A percentile compares a stretch with the other conserved stretches of the same genome.
Evolutionary conservation across 2,329 filamentous ascomycete species (phyloP).

Genomic region (Colletotrichum sp.): DNA sequence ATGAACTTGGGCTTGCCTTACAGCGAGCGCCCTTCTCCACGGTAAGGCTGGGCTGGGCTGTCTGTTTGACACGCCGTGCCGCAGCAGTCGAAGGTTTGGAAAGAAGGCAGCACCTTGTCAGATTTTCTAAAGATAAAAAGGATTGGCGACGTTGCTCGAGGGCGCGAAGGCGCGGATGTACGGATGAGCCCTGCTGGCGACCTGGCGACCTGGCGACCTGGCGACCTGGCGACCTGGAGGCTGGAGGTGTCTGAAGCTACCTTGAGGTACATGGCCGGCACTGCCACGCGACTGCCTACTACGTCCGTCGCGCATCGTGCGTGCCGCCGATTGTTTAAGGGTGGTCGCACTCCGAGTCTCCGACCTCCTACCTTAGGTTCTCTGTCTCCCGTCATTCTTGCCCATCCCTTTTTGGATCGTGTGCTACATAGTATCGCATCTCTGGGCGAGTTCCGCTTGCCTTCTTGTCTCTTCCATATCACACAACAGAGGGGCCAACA

Average conservation of each 20-base stretch:
- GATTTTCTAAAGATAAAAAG: not conserved
- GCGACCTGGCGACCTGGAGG: not conserved
- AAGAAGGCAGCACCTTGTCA: not conserved
- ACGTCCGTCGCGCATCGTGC: not conserved
- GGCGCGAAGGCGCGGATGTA: not conserved
- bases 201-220: not conserved
- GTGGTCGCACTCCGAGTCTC: not conserved
- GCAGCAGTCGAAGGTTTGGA: not conserved
- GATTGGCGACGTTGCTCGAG: not conserved
- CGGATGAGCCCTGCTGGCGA: not conserved
- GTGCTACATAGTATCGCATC: not conserved
- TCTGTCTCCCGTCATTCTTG: not conserved
- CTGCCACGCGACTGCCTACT: slow-evolving; percentile 18
- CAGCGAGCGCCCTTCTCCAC: not conserved
- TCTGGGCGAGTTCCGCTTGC: not conserved
- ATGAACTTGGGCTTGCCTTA: not conserved
- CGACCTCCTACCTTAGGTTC: not conserved
- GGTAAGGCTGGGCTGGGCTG: not conserved
- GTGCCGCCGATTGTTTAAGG: not conserved
- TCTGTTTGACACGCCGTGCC: not conserved
- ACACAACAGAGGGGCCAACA: not conserved
- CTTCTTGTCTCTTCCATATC: not conserved
- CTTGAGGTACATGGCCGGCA: not conserved
- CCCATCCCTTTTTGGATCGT: not conserved
- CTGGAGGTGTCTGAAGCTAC: not conserved